These are phyloP conservation scores for Saksenaea vasiformis DNA, from an alignment of 371 early-diverging fungal species.

Conservation along the genomic window DNA sequence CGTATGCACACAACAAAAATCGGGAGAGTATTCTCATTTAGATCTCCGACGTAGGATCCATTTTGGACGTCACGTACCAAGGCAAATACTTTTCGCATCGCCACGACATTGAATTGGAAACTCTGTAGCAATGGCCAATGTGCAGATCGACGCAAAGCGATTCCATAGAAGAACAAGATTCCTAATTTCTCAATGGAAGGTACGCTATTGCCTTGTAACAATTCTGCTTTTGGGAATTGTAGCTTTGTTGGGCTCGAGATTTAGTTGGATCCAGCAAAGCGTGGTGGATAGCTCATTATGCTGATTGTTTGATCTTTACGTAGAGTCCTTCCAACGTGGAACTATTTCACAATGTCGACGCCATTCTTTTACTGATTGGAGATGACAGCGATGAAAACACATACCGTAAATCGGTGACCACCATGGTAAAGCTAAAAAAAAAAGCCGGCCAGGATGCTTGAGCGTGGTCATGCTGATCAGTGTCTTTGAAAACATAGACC, in stretches of 20 bases:
- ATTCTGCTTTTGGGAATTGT: not conserved
- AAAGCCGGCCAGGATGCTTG: not conserved
- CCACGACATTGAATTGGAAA: not conserved
- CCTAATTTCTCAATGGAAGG: conserved; percentile 61
- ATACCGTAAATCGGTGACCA: conserved; percentile 69
- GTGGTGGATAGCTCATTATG: conserved; percentile 8
- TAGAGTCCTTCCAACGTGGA: conserved; percentile 42
- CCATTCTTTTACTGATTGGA: conserved; percentile 65
- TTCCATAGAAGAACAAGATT: conserved; percentile 64
- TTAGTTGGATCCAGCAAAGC: not conserved
- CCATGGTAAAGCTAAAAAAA: conserved; percentile 47
- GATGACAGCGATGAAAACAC: conserved; percentile 67
- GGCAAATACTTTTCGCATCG: no score
- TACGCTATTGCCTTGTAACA: conserved; percentile 12
- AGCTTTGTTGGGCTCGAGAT: not conserved
- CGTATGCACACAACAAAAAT: no score
- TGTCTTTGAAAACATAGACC: conserved; percentile 52
- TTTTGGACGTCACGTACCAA: no score
- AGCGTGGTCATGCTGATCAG: not conserved
- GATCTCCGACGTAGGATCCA: no score
- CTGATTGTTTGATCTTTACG: conserved; percentile 10
- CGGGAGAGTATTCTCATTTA: no score
- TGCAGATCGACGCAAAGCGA: conserved; percentile 59
- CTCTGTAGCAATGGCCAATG: conserved; percentile 33
- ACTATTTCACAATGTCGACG: conserved; percentile 58